Conservation (phyloP, 805 yeast genomes). For the Zygosaccharomyces siamensis region DNA sequence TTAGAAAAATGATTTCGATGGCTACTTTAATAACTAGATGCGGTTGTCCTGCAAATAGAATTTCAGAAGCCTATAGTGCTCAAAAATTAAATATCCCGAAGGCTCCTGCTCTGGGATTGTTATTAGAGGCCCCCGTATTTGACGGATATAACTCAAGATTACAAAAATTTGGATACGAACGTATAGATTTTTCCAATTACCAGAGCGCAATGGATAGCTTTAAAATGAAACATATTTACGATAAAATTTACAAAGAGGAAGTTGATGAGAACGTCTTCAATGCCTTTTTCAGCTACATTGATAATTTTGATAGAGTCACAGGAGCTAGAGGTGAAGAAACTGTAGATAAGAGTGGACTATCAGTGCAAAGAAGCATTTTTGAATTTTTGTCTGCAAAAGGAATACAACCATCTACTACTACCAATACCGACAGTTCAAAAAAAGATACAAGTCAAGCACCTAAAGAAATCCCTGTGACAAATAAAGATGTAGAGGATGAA, state of each 20-base stretch:
- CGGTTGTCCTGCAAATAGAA: slow-evolving; percentile 74
- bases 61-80: slow-evolving; percentile 68
- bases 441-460: background rate
- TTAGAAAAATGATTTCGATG: slow-evolving; percentile 96
- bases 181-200: slow-evolving; percentile 62
- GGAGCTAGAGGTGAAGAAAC: slow-evolving; percentile 47
- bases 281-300: slow-evolving; percentile 88
- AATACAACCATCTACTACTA: slow-evolving; percentile 21
- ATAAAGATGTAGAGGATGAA: background rate
- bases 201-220: slow-evolving; percentile 73
- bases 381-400: slow-evolving; percentile 43
- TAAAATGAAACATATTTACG: slow-evolving; percentile 84
- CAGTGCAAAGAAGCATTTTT: slow-evolving; percentile 35
- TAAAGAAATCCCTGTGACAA: background rate
- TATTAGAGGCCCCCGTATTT: slow-evolving; percentile 88
- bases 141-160: slow-evolving; percentile 74
- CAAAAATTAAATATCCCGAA: slow-evolving; percentile 86
- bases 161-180: slow-evolving; percentile 70
- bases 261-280: slow-evolving; percentile 80
- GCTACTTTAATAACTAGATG: slow-evolving; percentile 81
- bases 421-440: background rate
- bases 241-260: slow-evolving; percentile 88
- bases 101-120: slow-evolving; percentile 92
- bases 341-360: slow-evolving; percentile 27
- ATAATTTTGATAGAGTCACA: slow-evolving; percentile 55